These are phyloP conservation scores for Boletus vinaceobasis DNA, from an alignment of 768 basidiomycete species.

Conservation along the genomic window DNA sequence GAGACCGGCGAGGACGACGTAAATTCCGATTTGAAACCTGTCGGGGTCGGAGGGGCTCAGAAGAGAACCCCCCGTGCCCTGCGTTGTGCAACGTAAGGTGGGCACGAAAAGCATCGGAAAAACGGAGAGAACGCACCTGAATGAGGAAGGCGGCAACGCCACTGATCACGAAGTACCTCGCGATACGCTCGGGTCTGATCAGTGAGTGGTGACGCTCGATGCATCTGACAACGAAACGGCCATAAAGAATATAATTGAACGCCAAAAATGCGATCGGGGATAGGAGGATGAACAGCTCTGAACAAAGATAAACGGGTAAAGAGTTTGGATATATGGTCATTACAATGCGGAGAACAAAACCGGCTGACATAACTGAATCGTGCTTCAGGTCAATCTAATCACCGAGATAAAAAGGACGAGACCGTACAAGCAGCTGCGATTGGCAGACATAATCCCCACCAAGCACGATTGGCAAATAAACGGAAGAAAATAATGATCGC, in stretches of 20 bases:
- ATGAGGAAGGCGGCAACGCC: conserved; percentile 26
- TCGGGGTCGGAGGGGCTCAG: conserved; percentile 2
- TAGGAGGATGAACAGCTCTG: conserved; percentile 22
- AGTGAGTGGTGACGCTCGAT: conserved; percentile 18
- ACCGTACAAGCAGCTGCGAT: conserved; percentile 25
- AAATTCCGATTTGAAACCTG: conserved; percentile 5
- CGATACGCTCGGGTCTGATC: conserved; percentile 25
- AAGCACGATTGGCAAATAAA: conserved; percentile 18
- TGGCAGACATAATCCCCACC: conserved; percentile 34
- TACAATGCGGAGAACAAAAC: conserved; percentile 20
- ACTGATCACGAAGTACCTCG: conserved; percentile 25
- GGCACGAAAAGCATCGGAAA: not conserved
- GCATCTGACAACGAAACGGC: conserved; percentile 22
- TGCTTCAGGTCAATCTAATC: not conserved
- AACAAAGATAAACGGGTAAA: conserved; percentile 13
- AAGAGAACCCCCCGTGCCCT: conserved; percentile 27
- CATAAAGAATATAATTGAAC: conserved; percentile 34
- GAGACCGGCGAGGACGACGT: conserved; percentile 27
- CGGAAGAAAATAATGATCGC: conserved; percentile 14
- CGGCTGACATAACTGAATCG: conserved; percentile 19
- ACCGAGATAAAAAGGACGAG: not conserved
- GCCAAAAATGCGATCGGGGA: conserved; percentile 31
- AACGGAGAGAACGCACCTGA: conserved; percentile 18
- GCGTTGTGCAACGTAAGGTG: not conserved
- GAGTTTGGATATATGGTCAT: conserved; percentile 21